These are phyloP conservation scores for Mycena metata DNA, from an alignment of 768 basidiomycete genomes.

Conservation along the genomic window DNA sequence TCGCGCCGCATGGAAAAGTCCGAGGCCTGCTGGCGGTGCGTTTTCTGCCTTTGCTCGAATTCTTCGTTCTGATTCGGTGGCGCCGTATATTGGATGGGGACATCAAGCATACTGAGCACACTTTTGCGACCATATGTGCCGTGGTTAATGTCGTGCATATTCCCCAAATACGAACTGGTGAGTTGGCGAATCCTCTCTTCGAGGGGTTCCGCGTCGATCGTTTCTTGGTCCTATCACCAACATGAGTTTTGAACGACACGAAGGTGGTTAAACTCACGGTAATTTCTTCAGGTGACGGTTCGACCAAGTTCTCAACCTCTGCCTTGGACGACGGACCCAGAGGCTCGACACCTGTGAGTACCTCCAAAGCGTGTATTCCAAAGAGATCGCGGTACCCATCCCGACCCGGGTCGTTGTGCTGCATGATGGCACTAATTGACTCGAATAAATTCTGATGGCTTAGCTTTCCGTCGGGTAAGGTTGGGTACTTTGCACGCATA, in stretches of 20 bases:
- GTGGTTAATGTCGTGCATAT: conserved; percentile 14
- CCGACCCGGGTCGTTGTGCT: too few relatives aligned
- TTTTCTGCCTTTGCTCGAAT: conserved; percentile 11
- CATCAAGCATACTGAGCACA: conserved; percentile 3
- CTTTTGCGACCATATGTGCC: conserved; percentile 21
- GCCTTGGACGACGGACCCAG: not conserved
- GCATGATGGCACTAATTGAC: too few relatives aligned
- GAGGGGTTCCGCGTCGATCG: not conserved
- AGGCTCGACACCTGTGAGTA: not conserved
- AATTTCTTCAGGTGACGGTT: not conserved
- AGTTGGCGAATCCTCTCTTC: conserved; percentile 3
- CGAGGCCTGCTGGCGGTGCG: conserved; percentile 3
- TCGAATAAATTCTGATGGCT: conserved; percentile 29
- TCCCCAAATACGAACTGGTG: conserved; percentile 10
- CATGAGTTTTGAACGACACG: not conserved
- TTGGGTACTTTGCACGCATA: too few relatives aligned
- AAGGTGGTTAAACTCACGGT: not conserved
- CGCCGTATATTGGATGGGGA: not conserved
- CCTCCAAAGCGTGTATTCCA: too few relatives aligned
- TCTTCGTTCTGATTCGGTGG: not conserved
- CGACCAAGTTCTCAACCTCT: conserved; percentile 4
- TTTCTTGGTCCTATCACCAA: conserved; percentile 2
- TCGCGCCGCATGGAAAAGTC: not conserved
- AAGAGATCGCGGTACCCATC: too few relatives aligned
- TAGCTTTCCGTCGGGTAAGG: not conserved